A percentile compares a stretch with the other conserved stretches of the same genome.
Evolutionary conservation across 169 alveolate species (phyloP).

Genomic region (Plasmodium inui): DNA sequence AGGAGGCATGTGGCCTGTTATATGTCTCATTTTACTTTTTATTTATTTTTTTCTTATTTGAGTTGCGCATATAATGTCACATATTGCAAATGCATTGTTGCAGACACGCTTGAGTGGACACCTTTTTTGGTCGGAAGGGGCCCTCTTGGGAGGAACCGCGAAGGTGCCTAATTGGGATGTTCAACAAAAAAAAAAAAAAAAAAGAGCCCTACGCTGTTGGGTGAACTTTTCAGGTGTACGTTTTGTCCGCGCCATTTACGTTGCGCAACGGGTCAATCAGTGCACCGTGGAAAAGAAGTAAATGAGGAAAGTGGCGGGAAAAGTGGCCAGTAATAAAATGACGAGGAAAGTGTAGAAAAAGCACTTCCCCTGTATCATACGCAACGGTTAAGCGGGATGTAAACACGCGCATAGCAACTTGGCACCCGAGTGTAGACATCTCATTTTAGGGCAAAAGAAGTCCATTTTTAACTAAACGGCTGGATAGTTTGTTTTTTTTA

Average conservation of each 20-base stretch:
- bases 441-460: not conserved
- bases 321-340: too few relatives aligned
- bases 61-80: not conserved
- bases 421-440: not conserved
- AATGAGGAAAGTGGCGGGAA: not conserved
- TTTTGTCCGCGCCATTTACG: not conserved
- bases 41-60: not conserved
- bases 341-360: not conserved
- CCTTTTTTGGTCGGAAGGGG: not conserved
- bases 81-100: not conserved
- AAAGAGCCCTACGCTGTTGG: not conserved
- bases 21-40: not conserved
- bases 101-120: not conserved
- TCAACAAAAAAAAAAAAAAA: conserved; percentile 1
- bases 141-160: not conserved
- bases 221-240: not conserved
- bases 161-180: not conserved
- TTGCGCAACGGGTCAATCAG: not conserved
- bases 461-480: not conserved
- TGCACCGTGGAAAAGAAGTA: not conserved
- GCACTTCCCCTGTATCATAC: not conserved
- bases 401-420: not conserved
- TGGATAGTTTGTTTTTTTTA: not conserved
- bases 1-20: not conserved
- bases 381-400: not conserved